Conservation (phyloP, 2,329 filamentous ascomycete species). For the Colletotrichum scovillei region DNA sequence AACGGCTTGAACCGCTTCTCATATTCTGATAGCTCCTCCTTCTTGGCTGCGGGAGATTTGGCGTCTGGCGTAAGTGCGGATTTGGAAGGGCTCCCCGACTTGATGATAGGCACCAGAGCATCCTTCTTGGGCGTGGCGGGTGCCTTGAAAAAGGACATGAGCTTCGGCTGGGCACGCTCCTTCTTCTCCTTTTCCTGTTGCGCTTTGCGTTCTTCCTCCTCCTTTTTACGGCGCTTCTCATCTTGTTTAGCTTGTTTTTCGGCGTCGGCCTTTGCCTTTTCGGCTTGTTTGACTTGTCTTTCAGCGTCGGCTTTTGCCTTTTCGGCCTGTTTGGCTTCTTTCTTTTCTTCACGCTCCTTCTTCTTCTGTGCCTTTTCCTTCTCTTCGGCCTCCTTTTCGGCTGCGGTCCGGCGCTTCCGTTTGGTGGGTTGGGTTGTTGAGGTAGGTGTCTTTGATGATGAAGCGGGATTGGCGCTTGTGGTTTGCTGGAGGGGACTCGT, state of each 20-base stretch:
- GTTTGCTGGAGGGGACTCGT: not conserved
- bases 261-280: conserved; percentile 43
- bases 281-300: conserved; percentile 48
- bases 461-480: not conserved
- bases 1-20: conserved; percentile 83
- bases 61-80: conserved; percentile 2
- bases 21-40: conserved; percentile 63
- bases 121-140: conserved; percentile 54
- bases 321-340: conserved; percentile 51
- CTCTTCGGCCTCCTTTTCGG: conserved; percentile 51
- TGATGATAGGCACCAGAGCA: not conserved
- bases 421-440: conserved; percentile 48
- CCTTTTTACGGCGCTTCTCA: conserved; percentile 61
- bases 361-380: conserved; percentile 42
- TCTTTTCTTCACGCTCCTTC: conserved; percentile 43
- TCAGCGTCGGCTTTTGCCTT: conserved; percentile 46
- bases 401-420: conserved; percentile 54
- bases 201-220: conserved; percentile 55
- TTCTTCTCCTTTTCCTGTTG: conserved; percentile 61
- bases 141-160: conserved; percentile 54
- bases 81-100: conserved; percentile 22
- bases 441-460: conserved; percentile 19
- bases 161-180: conserved; percentile 58
- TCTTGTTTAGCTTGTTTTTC: conserved; percentile 51
- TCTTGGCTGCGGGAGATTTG: conserved; percentile 36